phyloP scores from a whole-genome alignment of 1,284 basidiomycete genomes.

The Cystobasidium pallidum region DNA sequence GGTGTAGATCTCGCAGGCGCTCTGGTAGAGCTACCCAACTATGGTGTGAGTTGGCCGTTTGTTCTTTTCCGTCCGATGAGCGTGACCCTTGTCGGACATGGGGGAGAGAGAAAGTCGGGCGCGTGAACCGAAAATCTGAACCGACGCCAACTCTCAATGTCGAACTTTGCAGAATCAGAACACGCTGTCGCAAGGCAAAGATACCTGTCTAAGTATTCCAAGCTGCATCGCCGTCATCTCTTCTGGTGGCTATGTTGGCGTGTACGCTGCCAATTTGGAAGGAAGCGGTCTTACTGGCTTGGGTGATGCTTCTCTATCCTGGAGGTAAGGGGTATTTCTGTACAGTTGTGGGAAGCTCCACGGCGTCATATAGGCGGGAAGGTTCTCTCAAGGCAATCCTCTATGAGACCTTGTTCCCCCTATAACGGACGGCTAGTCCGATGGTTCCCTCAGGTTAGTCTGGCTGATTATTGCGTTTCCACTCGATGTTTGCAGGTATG shows the following conservation, averaged over 20 bases:
- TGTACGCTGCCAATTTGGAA: slow-evolving; percentile 10
- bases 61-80: too few species aligned
- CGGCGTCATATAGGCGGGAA: too few species aligned
- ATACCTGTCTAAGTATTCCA: not conserved
- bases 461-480: not conserved
- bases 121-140: too few species aligned
- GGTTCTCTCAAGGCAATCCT: too few species aligned
- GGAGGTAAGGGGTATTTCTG: not conserved
- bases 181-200: not conserved
- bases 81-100: too few species aligned
- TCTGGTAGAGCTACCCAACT: not conserved
- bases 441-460: too few species aligned
- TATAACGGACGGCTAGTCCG: too few species aligned
- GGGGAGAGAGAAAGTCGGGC: not conserved
- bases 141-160: not conserved
- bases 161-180: not conserved
- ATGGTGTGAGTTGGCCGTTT: not conserved
- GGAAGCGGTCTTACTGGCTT: slow-evolving; percentile 9
- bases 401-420: too few species aligned
- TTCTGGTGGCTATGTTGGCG: slow-evolving; percentile 1
- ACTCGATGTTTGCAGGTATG: not conserved
- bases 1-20: slow-evolving; percentile 15
- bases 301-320: slow-evolving; percentile 4
- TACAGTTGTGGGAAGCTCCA: too few species aligned
- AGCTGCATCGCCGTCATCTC: slow-evolving; percentile 15